phyloP scores from a whole-genome alignment of 805 yeast species.

The Yamadazyma ubonensis region DNA sequence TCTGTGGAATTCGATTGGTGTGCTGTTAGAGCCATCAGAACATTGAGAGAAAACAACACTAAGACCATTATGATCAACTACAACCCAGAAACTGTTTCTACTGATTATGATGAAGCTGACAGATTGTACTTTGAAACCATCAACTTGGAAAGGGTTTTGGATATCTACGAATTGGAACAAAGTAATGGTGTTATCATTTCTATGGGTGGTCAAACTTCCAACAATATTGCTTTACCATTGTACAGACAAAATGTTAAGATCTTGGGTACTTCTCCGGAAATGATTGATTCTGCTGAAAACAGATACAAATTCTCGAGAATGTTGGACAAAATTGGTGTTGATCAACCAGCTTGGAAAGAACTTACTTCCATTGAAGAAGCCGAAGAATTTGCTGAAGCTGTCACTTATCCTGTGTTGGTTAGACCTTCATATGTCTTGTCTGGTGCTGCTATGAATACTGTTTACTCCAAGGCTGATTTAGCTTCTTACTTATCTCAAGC shows the following conservation, averaged over 20 bases:
- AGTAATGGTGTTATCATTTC: constrained; percentile 91
- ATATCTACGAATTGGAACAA: constrained; percentile 88
- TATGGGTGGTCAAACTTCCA: constrained; percentile 99
- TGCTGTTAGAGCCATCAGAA: constrained; percentile 95
- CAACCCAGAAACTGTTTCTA: constrained; percentile 97
- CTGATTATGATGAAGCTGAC: constrained; percentile 98
- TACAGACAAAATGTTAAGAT: constrained; percentile 94
- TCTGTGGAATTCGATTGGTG: constrained; percentile 99
- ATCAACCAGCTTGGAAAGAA: constrained; percentile 99
- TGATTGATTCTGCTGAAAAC: constrained; percentile 98
- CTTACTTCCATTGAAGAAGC: constrained; percentile 91
- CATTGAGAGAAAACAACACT: constrained; percentile 69
- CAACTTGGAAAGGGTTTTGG: constrained; percentile 89
- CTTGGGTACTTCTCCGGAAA: constrained; percentile 95
- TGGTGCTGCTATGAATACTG: constrained; percentile 99
- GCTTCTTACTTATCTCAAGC: constrained; percentile 89
- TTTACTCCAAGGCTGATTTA: constrained; percentile 83
- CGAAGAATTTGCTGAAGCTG: constrained; percentile 85
- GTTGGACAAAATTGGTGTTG: constrained; percentile 94
- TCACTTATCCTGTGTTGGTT: constrained; percentile 90
- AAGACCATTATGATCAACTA: constrained; percentile 97
- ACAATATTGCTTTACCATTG: constrained; percentile 89
- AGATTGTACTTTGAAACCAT: constrained; percentile 94
- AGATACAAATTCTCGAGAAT: constrained; percentile 96
- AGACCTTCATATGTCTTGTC: constrained; percentile 97